These are phyloP conservation scores for Xylariaceae sp. DNA, from an alignment of 2,329 filamentous ascomycete species.

Conservation along the genomic window DNA sequence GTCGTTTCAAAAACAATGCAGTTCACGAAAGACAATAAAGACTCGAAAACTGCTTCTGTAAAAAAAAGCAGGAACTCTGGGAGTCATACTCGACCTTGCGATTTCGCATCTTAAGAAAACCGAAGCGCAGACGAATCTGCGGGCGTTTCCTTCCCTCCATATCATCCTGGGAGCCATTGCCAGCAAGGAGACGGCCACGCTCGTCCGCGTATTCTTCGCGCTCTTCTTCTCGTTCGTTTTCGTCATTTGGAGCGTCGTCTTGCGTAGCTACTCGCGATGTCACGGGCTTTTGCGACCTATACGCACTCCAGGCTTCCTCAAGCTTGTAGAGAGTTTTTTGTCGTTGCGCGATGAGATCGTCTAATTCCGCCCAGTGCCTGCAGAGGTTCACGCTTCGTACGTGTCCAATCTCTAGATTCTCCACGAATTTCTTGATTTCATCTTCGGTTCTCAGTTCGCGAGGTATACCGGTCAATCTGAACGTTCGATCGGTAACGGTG, in stretches of 20 bases:
- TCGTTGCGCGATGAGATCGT: conserved; percentile 65
- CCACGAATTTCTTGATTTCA: conserved; percentile 79
- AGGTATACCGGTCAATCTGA: conserved; percentile 85
- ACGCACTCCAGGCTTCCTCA: conserved; percentile 77
- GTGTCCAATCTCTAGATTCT: conserved; percentile 80
- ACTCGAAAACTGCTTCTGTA: not conserved
- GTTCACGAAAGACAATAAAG: not conserved
- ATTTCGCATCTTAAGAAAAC: conserved; percentile 65
- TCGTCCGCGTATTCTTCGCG: conserved; percentile 31
- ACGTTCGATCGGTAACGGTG: conserved; percentile 92
- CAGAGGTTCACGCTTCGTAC: conserved; percentile 86
- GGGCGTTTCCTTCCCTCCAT: conserved; percentile 51
- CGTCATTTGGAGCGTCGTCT: not conserved
- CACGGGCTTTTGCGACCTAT: conserved; percentile 54
- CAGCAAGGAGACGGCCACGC: conserved; percentile 52
- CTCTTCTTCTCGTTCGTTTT: conserved; percentile 15
- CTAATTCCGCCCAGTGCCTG: conserved; percentile 78
- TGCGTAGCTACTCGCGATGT: conserved; percentile 22
- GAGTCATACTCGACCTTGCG: conserved; percentile 58
- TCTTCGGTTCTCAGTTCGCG: conserved; percentile 70
- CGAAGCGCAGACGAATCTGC: conserved; percentile 70
- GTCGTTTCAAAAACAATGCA: not conserved
- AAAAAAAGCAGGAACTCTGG: not conserved
- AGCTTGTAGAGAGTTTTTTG: conserved; percentile 62
- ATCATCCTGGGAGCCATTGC: conserved; percentile 37